Base-by-base conservation (phyloP, 768 basidiomycete species). In the Hemileccinum impolitum region DNA sequence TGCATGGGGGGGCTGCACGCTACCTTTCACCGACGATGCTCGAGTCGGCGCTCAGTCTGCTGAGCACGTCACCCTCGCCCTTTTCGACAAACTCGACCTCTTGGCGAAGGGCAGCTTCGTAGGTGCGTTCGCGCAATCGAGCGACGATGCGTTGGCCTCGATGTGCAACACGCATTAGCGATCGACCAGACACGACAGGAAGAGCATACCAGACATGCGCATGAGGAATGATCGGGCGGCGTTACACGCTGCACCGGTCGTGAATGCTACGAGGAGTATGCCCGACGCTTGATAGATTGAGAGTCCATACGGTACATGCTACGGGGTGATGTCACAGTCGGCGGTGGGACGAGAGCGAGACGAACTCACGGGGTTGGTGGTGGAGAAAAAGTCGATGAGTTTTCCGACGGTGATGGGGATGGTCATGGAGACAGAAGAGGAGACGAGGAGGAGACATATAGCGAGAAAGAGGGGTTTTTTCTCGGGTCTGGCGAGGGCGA, bases 21-120 rank as follows among this genome's bases (percentile, higher is more conserved):
- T 19, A 89, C 90, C 89, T 91, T 71, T 92, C 93, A 37, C 95
- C 95, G 36, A 98, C 90, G 55, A 98, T 90, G 56, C 83, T 90
- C 6, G 90, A 90, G 64, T 99, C 95, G 1, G 86, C 87, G 49
- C 89, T 93, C 28, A 98, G 75, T 47, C 95, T 75, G 66, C 92
- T 94, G 38, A 97, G 72, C 9, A 96, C 89, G 64, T 99, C 95
- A 8, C 95, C 95, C 53, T 94, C 92, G 2, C 91, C 91, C 32
- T 80, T 80, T 65, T 96, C 94, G 6, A 94, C 90, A 65, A 84
- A 94, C 65, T 95, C 93, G 23, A 95, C 86, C 66, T 97, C 94
- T 67, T 96, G 92, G 45, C 75, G 77, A 7, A 97, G 74, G 3
- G 92, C 81, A n/a, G 90, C 87, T 7, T 77, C 72, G 64, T 92